A percentile compares a stretch with the other conserved stretches of the same genome.
These are phyloP conservation scores for Globisporangium heterothallicum DNA, from an alignment of 352 stramenopile genomes.

Conservation along the genomic window DNA sequence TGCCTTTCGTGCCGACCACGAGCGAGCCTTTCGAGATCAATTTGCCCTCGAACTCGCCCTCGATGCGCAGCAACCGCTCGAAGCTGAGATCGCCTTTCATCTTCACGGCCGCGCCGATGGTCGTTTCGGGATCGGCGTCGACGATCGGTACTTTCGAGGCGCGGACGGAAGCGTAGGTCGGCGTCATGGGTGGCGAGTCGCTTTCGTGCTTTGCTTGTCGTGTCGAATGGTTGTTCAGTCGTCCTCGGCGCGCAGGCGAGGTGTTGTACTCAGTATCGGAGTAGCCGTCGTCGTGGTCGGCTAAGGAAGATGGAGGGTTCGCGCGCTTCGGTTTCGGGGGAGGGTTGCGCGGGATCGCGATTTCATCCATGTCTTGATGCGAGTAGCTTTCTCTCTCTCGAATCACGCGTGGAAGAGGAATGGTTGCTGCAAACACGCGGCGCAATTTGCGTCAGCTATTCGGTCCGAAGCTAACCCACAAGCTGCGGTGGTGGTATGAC, in stretches of 20 bases:
- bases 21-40: slow-evolving; percentile 87
- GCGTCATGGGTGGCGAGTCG: slow-evolving; percentile 56
- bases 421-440: slow-evolving; percentile 7
- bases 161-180: slow-evolving; percentile 43
- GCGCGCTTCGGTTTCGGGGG: slow-evolving; percentile 71
- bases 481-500: too few relatives aligned
- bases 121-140: slow-evolving; percentile 74
- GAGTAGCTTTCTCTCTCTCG: slow-evolving; percentile 8
- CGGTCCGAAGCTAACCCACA: too few relatives aligned
- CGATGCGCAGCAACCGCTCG: slow-evolving; percentile 83
- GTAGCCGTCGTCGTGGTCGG: slow-evolving; percentile 48
- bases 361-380: slow-evolving; percentile 49
- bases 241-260: slow-evolving; percentile 55
- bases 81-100: slow-evolving; percentile 90
- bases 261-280: slow-evolving; percentile 58
- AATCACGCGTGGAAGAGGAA: slow-evolving; percentile 16
- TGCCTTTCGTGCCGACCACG: slow-evolving; percentile 76
- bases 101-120: slow-evolving; percentile 75
- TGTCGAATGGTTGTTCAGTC: slow-evolving; percentile 30
- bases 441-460: not conserved
- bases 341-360: slow-evolving; percentile 38
- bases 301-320: slow-evolving; percentile 32
- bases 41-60: slow-evolving; percentile 87
- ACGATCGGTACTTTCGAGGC: slow-evolving; percentile 60
- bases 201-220: slow-evolving; percentile 23